phyloP scores from a whole-genome alignment of 495 filamentous ascomycete species.

The Trichoderma orchidacearum region DNA sequence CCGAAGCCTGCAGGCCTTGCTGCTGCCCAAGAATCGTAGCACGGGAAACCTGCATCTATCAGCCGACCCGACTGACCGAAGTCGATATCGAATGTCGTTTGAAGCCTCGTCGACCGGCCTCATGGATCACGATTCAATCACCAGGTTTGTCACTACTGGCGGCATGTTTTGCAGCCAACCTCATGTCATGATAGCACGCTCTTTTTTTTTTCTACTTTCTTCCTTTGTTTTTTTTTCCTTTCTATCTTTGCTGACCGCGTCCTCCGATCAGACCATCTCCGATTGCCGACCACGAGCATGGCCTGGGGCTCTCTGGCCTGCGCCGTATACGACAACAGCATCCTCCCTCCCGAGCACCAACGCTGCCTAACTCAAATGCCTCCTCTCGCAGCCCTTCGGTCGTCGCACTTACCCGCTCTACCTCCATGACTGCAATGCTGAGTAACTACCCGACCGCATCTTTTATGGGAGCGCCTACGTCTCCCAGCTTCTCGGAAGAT shows the following conservation, averaged over 20 bases:
- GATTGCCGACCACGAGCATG: conserved; percentile 45
- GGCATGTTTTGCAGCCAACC: not conserved
- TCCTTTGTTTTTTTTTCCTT: not conserved
- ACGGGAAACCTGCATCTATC: conserved; percentile 44
- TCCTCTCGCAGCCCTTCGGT: conserved; percentile 51
- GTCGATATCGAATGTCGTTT: conserved; percentile 41
- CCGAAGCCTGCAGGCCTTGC: conserved; percentile 21
- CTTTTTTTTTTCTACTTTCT: not conserved
- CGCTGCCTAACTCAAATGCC: conserved; percentile 39
- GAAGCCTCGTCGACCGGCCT: conserved; percentile 32
- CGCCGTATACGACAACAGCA: conserved; percentile 83
- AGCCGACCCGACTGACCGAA: conserved; percentile 22
- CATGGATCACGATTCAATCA: conserved; percentile 34
- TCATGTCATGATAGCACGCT: conserved; percentile 7
- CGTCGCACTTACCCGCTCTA: conserved; percentile 40
- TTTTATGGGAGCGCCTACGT: conserved; percentile 45
- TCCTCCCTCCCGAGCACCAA: conserved; percentile 47
- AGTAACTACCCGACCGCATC: conserved; percentile 24
- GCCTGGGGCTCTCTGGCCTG: conserved; percentile 57
- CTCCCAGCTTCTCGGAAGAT: conserved; percentile 73
- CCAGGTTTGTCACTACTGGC: conserved; percentile 23
- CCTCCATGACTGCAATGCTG: conserved; percentile 45
- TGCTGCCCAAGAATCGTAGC: conserved; percentile 51
- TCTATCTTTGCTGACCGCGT: conserved; percentile 5
- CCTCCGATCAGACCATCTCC: conserved; percentile 23